Conservation (phyloP, 1,139 yeast species). For the Candida mesenterica region DNA sequence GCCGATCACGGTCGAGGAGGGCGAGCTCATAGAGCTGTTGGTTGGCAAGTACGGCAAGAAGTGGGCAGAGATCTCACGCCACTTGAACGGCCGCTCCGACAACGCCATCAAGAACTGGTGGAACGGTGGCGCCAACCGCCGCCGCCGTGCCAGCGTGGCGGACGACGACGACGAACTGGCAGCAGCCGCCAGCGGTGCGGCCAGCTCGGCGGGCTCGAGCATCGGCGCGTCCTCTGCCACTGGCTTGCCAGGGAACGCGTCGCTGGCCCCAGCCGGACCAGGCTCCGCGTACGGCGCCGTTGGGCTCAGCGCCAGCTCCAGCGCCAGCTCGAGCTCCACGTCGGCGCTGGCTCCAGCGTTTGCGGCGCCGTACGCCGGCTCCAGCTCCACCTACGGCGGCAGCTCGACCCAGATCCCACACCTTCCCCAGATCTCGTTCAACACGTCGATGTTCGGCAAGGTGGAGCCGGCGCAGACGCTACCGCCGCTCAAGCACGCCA, state of each 20-base stretch:
- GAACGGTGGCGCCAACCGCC: constrained; percentile 88
- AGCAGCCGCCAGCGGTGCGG: neutral
- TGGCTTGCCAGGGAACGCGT: neutral
- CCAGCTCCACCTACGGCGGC: no score
- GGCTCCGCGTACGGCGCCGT: no score
- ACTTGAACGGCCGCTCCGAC: constrained; percentile 81
- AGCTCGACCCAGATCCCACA: constrained; percentile 13
- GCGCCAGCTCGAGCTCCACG: no score
- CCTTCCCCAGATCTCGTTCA: constrained; percentile 28
- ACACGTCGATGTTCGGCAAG: constrained; percentile 41
- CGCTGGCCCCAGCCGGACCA: no score
- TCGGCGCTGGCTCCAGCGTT: no score
- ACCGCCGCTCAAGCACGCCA: constrained; percentile 11
- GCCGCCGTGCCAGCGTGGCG: constrained; percentile 51
- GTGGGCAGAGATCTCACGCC: constrained; percentile 94
- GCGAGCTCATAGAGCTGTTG: constrained; percentile 72
- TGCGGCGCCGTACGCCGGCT: no score
- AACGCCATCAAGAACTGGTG: constrained; percentile 96
- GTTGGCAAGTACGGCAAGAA: constrained; percentile 81
- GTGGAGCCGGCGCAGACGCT: no score
- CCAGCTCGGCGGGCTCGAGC: constrained; percentile 1
- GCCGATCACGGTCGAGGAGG: constrained; percentile 86
- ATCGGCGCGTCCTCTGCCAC: constrained; percentile 2
- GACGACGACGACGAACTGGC: constrained; percentile 1
- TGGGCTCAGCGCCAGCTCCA: no score